Conservation (phyloP, 768 basidiomycete genomes). For the Gymnopilus junonius region DNA sequence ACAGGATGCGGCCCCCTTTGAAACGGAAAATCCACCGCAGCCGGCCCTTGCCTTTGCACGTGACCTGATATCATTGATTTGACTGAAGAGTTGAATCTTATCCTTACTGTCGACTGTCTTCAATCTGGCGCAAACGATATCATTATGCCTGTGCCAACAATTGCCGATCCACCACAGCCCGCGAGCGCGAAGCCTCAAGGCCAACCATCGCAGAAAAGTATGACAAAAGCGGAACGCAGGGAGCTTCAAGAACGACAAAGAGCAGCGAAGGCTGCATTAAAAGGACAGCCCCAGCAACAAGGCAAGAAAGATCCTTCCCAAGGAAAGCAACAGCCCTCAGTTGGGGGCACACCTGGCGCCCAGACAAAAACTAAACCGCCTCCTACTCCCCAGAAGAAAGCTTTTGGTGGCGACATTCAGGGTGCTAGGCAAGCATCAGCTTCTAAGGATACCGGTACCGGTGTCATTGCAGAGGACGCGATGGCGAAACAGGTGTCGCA, state of each 20-base stretch:
- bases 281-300: conserved; percentile 27
- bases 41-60: not conserved
- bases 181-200: conserved; percentile 24
- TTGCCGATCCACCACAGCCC: conserved; percentile 26
- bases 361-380: conserved; percentile 34
- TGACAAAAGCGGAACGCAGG: conserved; percentile 81
- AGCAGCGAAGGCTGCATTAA: conserved; percentile 69
- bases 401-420: conserved; percentile 30
- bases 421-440: conserved; percentile 27
- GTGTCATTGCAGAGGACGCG: conserved; percentile 33
- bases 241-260: conserved; percentile 82
- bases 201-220: conserved; percentile 64
- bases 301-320: conserved; percentile 20
- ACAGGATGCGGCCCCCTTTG: not conserved
- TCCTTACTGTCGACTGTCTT: not conserved
- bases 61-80: conserved; percentile 15
- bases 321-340: conserved; percentile 22
- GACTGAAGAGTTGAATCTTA: not conserved
- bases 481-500: conserved; percentile 52
- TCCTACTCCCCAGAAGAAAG: conserved; percentile 37
- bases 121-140: not conserved
- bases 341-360: conserved; percentile 20
- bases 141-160: conserved; percentile 39
- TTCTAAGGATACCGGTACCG: conserved; percentile 32
- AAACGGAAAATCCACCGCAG: conserved; percentile 8